These are phyloP conservation scores for Leishmania arabica DNA, from an alignment of 208 protist genomes.

Conservation along the genomic window DNA sequence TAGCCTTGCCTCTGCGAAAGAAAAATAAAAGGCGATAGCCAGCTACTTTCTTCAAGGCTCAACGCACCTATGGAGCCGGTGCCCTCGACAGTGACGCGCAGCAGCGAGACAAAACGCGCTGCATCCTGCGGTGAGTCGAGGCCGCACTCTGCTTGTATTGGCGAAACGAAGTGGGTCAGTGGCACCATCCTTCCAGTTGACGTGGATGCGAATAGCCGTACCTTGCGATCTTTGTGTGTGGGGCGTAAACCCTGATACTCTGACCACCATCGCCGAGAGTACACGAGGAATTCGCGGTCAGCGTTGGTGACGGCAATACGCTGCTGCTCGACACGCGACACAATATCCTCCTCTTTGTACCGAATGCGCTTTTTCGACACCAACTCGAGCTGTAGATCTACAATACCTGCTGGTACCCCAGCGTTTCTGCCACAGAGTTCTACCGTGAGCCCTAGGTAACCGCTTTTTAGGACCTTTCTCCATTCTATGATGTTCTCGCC, in stretches of 20 bases:
- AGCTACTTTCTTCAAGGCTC: conserved; percentile 34
- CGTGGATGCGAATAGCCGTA: conserved; percentile 89
- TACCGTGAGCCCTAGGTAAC: conserved; percentile 86
- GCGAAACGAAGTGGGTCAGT: conserved; percentile 86
- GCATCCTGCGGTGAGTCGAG: conserved; percentile 84
- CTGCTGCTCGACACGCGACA: conserved; percentile 74
- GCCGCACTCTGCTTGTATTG: conserved; percentile 67
- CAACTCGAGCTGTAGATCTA: conserved; percentile 91
- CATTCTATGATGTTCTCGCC: conserved; percentile 93
- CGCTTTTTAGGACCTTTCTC: conserved; percentile 88
- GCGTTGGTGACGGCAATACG: conserved; percentile 79
- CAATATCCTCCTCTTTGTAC: conserved; percentile 84
- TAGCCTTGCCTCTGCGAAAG: conserved; percentile 85
- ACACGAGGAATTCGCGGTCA: conserved; percentile 93
- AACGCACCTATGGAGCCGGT: conserved; percentile 35
- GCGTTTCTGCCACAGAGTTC: conserved; percentile 88
- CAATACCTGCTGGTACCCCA: conserved; percentile 88
- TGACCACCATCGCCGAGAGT: conserved; percentile 91
- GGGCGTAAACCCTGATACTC: conserved; percentile 77
- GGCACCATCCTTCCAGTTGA: conserved; percentile 84
- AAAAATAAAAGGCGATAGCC: conserved; percentile 86
- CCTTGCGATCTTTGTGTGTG: conserved; percentile 69
- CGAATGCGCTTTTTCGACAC: conserved; percentile 55
- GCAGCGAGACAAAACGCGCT: conserved; percentile 89
- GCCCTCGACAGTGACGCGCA: conserved; percentile 54